Base-by-base conservation (phyloP, 2,329 filamentous ascomycete genomes). In the Drechslerella dactyloides region DNA sequence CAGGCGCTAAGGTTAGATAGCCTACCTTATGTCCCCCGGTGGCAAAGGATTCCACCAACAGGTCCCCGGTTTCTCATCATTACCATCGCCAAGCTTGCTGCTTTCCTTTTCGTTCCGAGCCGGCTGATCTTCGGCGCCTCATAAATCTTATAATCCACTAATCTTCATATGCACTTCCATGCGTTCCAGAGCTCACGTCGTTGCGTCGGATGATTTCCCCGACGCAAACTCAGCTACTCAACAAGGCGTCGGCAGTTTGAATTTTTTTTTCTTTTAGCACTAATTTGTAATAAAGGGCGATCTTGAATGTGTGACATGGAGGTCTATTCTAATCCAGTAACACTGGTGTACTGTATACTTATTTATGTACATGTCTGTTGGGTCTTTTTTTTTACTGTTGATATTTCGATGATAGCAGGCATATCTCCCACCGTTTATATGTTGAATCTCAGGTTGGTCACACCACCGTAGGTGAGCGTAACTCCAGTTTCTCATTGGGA, bases 1-100 rank as follows among this genome's bases (percentile, higher is more conserved):
- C 65, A 42, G 65, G 65, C 37, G 65, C 65, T n/a, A 69, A 69
- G 53, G 65, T 69, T 19, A 69, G 65, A 61, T 69, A 56, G 15
- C 46, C 37, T 42, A 17, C 37, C 11, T 17, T 42, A 17, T 42
- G 37, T 6, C 37, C 37, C 37, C 37, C 13, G 13, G n/a, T 42
- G n/a, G 37, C 37, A 42, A 42, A 42, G 37, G 37, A 42, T 42
- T 42, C 37, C 37, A 17, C 37, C 37, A 13, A 42, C 37, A n/a
- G n/a, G 37, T 17, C 8, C 23, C 48, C 50, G 23, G 44, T 42
- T 62, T 48, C 50, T 21, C 37, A 35, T 50, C 48, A 17, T n/a
- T 17, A 33, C 13, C 35, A 17, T 21, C 33, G 2, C 19, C 58
- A 21, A 21, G n/a, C 11, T 40, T n/a, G n/a, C n/a, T n/a, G n/a